Base-by-base conservation (phyloP, 768 basidiomycete species). In the Amanita phalloides region DNA sequence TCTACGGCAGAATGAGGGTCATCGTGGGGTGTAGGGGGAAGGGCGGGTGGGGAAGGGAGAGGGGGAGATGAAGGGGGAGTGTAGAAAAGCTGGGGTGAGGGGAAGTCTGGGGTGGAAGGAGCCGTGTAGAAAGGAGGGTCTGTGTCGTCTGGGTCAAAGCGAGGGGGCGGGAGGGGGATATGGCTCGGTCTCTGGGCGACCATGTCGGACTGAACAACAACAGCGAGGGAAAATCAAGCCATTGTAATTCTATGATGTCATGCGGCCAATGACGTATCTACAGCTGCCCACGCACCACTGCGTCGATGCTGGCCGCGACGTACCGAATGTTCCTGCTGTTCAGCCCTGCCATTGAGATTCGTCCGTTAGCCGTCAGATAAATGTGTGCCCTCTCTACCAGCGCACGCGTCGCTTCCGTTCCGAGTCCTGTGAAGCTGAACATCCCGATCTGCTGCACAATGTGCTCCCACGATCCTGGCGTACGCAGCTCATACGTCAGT, bases 371-470 rank as follows among this genome's bases (percentile, higher is more conserved):
- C 2, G 91, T 92, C 75, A 95, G 68, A 65, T 94, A 96, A 46
- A 96, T 71, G 61, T 94, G 92, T 25, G 74, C 81, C 60, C 79
- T 76, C 51, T 85, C 81, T 13, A 79, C 73, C 65, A 96, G 63
- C 46, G 71, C 76, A 64, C 79, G 72, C 65, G 81, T 80, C 64
- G 93, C 87, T 17, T 64, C 70, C 1, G 72, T 64, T 50, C 68
- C 81, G 64, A 96, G 73, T 20, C 92, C 93, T 28, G 91, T 94
- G 70, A 87, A 94, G 66, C 90, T 91, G 76, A 94, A 96, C 94
- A 95, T 96, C 52, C 94, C 95, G 67, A 98, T 98, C 74, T 98
- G 96, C 48, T 81, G 79, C 59, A 86, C 72, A 61, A 99, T 95
- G 68, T 98, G 95, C n/a, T 84, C 80, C 96, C 96, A 99, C 61